A percentile compares a stretch with the other conserved stretches of the same genome.
phyloP scores from a whole-genome alignment of 305 asterid species.

The Coffea humblotiana region DNA sequence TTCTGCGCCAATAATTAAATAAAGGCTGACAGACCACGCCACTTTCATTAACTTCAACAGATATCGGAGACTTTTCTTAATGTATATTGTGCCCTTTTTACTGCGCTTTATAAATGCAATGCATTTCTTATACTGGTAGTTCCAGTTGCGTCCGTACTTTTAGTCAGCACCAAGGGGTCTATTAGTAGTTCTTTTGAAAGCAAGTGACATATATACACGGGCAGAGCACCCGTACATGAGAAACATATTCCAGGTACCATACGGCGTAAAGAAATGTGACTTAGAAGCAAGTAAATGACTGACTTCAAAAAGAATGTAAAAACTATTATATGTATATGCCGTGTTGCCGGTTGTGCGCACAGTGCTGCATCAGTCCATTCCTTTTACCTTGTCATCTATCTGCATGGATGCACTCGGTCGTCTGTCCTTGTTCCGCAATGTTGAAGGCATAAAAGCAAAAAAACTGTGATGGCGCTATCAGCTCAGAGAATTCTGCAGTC shows the following conservation, averaged over 20 bases:
- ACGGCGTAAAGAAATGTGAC: background rate
- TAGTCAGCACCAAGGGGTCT: too few species aligned
- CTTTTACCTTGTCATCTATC: too few species aligned
- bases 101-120: too few species aligned
- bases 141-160: too few species aligned
- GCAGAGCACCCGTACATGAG: background rate
- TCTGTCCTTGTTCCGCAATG: background rate
- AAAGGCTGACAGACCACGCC: too few species aligned
- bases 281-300: background rate
- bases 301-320: background rate
- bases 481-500: conserved; percentile 70
- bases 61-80: too few species aligned
- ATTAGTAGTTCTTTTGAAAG: background rate
- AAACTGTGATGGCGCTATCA: background rate
- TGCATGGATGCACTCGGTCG: background rate
- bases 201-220: background rate
- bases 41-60: too few species aligned
- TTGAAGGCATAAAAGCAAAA: background rate
- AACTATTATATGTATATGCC: background rate
- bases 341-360: too few species aligned
- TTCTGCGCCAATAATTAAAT: too few species aligned
- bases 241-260: background rate
- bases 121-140: too few species aligned
- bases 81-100: too few species aligned
- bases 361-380: too few species aligned